Evolutionary conservation across 176 grass and related monocot species (phyloP), one percentile per base, ranked within the genome.

Genomic region (Zizania latifolia): DNA sequence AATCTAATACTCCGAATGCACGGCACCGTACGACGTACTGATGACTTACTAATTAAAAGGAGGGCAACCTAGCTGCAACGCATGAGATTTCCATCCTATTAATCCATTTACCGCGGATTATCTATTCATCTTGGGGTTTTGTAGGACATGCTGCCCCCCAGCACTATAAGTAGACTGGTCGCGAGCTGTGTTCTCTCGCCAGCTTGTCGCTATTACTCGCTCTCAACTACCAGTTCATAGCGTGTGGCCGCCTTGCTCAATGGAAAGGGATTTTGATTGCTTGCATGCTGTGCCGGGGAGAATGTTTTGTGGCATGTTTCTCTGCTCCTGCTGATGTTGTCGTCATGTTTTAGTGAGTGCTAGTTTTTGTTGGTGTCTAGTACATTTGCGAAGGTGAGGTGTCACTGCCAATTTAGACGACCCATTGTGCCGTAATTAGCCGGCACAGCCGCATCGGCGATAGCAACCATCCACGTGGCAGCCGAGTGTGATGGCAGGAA

Each of bases 291-390:
- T 57, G 37, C 62, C n/a, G n/a, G 31, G 62, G 35, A 61, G 69
- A 74, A 86, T 86, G 83, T 86, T 71, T 72, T 6, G 22, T 17
- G 65, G 10, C 13, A 12, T 59, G 53, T 46, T 41, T n/a, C 19
- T 61, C 28, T 50, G 48, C 56, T 28, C 8, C 2, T 5, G n/a
- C 2, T 8, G 31, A 31, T 16, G 1, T 9, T 45, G 14, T 32
- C 17, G 11, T 72, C 81, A 4, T 23, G 1, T n/a, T n/a, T 36
- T 0, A 36, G 53, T n/a, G n/a, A n/a, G n/a, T 4, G 0, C 4
- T 28, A 4, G 17, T 65, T 14, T 5, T 32, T 72, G 24, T 34
- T 11, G n/a, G n/a, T 11, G 53, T 26, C 10, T 27, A 2, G 19
- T 53, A 53, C 46, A 38, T n/a, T n/a, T n/a, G n/a, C 41, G 5